phyloP scores from a whole-genome alignment of 192 early-diverging fungal species.

The Chytriomyces sp. region DNA sequence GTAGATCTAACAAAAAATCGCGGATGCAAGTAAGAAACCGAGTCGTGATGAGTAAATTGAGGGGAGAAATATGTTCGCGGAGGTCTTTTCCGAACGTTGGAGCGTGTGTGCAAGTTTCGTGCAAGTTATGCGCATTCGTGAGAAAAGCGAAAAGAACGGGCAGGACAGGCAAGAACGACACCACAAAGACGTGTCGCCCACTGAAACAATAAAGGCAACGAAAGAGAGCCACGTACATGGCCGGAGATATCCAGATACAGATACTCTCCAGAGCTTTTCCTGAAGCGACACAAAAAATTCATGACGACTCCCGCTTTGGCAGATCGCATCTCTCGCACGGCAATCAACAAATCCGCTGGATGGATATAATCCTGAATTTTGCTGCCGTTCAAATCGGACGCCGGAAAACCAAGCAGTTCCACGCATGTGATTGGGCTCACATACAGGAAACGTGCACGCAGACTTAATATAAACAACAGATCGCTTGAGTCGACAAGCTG shows the following conservation, averaged over 20 bases:
- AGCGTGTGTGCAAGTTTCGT: background rate
- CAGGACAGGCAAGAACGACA: background rate
- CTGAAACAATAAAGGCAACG: background rate
- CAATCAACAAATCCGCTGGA: slow-evolving; percentile 68
- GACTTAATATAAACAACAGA: slow-evolving; percentile 69
- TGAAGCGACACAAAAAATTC: slow-evolving; percentile 68
- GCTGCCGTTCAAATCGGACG: slow-evolving; percentile 64
- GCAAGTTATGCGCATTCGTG: background rate
- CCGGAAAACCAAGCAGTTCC: slow-evolving; percentile 60
- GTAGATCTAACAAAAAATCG: slow-evolving; percentile 47
- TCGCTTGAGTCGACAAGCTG: slow-evolving; percentile 59
- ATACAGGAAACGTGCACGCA: slow-evolving; percentile 72
- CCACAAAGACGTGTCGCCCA: background rate
- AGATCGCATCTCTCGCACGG: slow-evolving; percentile 70
- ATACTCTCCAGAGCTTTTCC: slow-evolving; percentile 62
- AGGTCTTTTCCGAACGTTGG: too few species aligned
- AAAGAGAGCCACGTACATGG: slow-evolving; percentile 41
- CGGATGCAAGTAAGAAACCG: too few species aligned
- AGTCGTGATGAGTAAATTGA: too few species aligned
- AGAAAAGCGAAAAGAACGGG: background rate
- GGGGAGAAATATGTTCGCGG: too few species aligned
- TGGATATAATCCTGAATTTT: slow-evolving; percentile 65
- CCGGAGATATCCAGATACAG: slow-evolving; percentile 70
- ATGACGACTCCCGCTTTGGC: slow-evolving; percentile 51
- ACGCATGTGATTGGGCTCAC: slow-evolving; percentile 50